Percentiles rank a stretch among this genome's conserved stretches.
phyloP scores from a whole-genome alignment of 768 basidiomycete genomes.

The Fibroporia radiculosa region DNA sequence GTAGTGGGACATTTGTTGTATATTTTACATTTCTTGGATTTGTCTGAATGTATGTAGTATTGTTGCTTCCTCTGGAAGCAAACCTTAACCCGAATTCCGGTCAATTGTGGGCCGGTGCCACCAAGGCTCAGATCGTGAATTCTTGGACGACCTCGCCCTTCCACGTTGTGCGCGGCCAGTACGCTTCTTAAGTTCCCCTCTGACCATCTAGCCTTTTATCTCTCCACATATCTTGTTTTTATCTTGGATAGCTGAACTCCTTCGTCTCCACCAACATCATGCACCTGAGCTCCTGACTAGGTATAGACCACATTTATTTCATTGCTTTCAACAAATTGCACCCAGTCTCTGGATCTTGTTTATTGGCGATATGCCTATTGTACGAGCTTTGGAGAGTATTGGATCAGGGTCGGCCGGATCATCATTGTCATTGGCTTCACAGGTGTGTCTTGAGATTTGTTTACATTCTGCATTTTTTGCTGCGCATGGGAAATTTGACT shows the following conservation, averaged over 20 bases:
- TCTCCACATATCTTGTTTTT: not conserved
- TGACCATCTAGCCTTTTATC: not conserved
- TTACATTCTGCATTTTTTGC: not conserved
- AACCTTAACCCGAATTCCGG: not conserved
- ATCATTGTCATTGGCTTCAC: not conserved
- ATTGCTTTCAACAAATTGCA: not conserved
- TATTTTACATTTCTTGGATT: not conserved
- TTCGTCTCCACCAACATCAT: not conserved
- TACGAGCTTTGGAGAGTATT: not conserved
- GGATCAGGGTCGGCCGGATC: not conserved
- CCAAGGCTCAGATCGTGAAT: not conserved
- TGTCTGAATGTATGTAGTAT: not conserved
- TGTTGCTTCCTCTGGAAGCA: not conserved
- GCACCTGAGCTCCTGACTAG: not conserved
- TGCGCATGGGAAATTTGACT: not conserved
- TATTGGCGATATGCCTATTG: not conserved
- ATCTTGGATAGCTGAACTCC: not conserved
- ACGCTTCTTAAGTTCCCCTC: too few relatives aligned
- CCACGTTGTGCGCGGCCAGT: not conserved
- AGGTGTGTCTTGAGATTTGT: not conserved
- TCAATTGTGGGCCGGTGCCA: not conserved
- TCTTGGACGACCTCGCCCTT: not conserved
- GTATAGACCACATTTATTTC: not conserved
- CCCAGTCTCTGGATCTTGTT: not conserved
- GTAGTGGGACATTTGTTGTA: not conserved